Conservation (phyloP, 1,284 basidiomycete species). For the Austroboletus olivaceoglutinosus region DNA sequence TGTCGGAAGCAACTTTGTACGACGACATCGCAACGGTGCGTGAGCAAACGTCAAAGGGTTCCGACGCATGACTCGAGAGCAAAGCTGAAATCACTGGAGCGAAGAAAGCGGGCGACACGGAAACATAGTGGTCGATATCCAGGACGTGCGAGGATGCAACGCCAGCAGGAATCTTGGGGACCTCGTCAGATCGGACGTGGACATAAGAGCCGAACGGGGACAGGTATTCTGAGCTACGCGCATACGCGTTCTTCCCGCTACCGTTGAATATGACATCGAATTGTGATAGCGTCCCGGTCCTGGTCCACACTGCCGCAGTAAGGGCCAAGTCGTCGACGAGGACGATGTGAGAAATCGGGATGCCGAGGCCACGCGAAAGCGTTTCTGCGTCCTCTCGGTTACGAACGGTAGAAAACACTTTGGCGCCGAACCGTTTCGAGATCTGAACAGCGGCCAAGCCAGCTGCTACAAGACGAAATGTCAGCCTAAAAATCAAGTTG, state of each 20-base stretch:
- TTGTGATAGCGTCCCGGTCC: constrained; percentile 10
- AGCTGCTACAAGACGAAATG: constrained; percentile 11
- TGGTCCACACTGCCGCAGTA: constrained; percentile 10
- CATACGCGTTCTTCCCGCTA: constrained; percentile 17
- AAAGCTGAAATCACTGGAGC: constrained; percentile 11
- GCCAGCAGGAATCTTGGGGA: constrained; percentile 17
- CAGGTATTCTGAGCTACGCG: constrained; percentile 19
- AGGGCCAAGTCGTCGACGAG: constrained; percentile 15
- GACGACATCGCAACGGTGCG: constrained; percentile 12
- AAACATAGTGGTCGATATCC: constrained; percentile 16
- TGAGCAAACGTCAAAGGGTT: constrained; percentile 13
- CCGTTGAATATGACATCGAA: constrained; percentile 29
- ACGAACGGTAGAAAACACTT: constrained; percentile 21
- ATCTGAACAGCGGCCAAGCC: constrained; percentile 23
- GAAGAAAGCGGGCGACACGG: constrained; percentile 15
- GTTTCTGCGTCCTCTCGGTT: constrained; percentile 8
- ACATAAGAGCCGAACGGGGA: constrained; percentile 28
- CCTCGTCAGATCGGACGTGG: constrained; percentile 20
- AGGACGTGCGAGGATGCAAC: constrained; percentile 16
- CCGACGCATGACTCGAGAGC: constrained; percentile 14
- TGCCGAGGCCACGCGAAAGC: constrained; percentile 13
- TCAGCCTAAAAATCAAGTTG: constrained; percentile 7
- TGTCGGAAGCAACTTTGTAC: not conserved
- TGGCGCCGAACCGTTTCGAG: constrained; percentile 17
- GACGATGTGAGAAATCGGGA: constrained; percentile 10